Evolutionary conservation across 148 eudicot species (phyloP).

Genomic region (Chenopodium berlandieri): DNA sequence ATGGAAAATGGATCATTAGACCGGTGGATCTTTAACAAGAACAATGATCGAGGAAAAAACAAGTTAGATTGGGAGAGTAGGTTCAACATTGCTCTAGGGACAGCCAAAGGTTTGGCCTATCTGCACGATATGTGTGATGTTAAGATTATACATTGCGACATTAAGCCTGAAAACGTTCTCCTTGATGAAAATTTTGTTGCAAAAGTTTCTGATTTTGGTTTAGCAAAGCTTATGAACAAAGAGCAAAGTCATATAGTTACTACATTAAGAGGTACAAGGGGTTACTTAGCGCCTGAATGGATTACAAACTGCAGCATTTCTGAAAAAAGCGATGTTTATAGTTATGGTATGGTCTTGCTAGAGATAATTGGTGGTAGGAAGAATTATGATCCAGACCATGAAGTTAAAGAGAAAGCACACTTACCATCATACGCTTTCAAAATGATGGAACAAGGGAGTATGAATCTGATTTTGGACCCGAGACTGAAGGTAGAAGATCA

Average conservation of each 20-base stretch:
- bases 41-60: not conserved
- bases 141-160: not conserved
- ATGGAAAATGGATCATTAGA: slow-evolving; percentile 31
- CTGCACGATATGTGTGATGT: slow-evolving; percentile 36
- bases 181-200: slow-evolving; percentile 24
- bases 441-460: slow-evolving; percentile 32
- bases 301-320: slow-evolving; percentile 32
- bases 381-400: slow-evolving; percentile 23
- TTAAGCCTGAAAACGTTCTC: not conserved
- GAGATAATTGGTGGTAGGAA: slow-evolving; percentile 38
- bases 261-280: slow-evolving; percentile 32
- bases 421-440: slow-evolving; percentile 36
- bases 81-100: slow-evolving; percentile 32
- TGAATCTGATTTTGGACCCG: slow-evolving; percentile 23
- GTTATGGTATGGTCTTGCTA: slow-evolving; percentile 24
- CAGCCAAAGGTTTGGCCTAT: slow-evolving; percentile 35
- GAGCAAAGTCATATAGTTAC: slow-evolving; percentile 32
- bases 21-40: slow-evolving; percentile 29
- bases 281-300: slow-evolving; percentile 40
- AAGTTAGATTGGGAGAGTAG: slow-evolving; percentile 33
- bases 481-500: slow-evolving; percentile 8
- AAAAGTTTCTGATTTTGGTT: not conserved
- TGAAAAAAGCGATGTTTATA: slow-evolving; percentile 29
- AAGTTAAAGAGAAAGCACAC: slow-evolving; percentile 33
- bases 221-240: slow-evolving; percentile 28